Conservation (phyloP, 129 eudicot species). For the Pittosporum tobira region DNA sequence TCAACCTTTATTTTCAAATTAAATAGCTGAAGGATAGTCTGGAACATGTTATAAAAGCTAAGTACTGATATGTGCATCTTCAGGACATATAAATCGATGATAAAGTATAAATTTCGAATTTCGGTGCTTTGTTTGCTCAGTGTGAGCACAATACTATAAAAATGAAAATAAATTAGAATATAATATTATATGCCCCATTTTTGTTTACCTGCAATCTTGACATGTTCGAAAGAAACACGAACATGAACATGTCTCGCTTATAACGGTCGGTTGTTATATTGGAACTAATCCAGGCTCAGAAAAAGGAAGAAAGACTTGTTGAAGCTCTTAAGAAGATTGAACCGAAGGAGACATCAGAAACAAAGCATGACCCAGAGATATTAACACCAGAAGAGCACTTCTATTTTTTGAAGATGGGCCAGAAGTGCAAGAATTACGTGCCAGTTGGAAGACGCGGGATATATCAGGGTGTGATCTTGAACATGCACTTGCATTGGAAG, state of each 20-base stretch:
- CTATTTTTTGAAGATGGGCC: constrained; percentile 85
- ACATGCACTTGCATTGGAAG: constrained; percentile 99
- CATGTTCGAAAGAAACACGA: neutral
- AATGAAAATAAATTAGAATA: too few relatives aligned
- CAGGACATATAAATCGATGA: too few relatives aligned
- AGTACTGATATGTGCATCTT: too few relatives aligned
- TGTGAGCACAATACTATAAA: too few relatives aligned
- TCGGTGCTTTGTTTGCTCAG: too few relatives aligned
- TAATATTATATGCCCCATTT: too few relatives aligned
- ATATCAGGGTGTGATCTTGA: constrained; percentile 83
- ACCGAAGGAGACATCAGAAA: constrained; percentile 75
- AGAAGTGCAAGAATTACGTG: constrained; percentile 78
- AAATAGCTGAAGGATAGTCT: too few relatives aligned
- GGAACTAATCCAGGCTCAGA: constrained; percentile 47
- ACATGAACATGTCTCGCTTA: neutral
- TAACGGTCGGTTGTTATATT: neutral
- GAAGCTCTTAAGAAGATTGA: constrained; percentile 73
- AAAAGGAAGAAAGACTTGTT: constrained; percentile 54
- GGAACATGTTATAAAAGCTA: too few relatives aligned
- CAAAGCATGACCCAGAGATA: constrained; percentile 83
- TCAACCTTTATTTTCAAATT: too few relatives aligned
- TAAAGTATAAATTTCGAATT: too few relatives aligned
- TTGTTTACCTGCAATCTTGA: neutral
- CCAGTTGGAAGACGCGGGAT: constrained; percentile 90
- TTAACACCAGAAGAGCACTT: constrained; percentile 94